Evolutionary conservation across 2,329 filamentous ascomycete species (phyloP), one percentile per base, ranked within the genome.

Genomic region (Furcasterigmium sp.): DNA sequence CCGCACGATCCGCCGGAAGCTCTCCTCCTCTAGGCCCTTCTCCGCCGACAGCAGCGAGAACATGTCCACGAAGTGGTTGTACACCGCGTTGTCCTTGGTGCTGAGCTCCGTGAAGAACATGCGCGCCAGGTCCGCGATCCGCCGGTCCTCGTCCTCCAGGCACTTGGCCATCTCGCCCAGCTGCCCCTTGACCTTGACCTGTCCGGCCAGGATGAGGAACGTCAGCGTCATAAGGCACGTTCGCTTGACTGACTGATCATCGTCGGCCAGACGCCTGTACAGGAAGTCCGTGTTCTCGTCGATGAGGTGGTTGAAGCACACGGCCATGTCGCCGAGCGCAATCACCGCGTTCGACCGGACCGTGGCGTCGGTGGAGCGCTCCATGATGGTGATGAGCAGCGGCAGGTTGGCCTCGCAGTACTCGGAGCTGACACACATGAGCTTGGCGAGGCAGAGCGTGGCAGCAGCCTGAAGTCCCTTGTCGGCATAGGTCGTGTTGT

Each of bases 11-110:
- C 87, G 78, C 61, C 80, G 83, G 66, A 98, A 84, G 19, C 85
- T 81, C 54, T 95, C 89, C 61, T 96, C 91, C 9, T 89, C 83
- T 52, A 98, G 72, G 23, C 74, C 79, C 42, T 79, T 78, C 54
- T 94, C 91, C 0, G 90, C 86, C 45, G 87, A 93, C 37, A 98
- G 73, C 51, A 97, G 69, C 58, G 87, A 91, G 65, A 98, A 98
- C 88, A 98, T 97, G 61, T 98, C 93, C 21, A 98, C 90, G 65
- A 98, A 98, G 68, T 98, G 91, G 62, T 98, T 98, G 65, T 98
- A 98, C 3, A 98, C 89, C 3, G 93, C 93, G 59, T 98, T 98
- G 62, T 98, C 93, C 71, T 98, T 98, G 53, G 90, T 95, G 48
- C 91, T 90, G 43, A 98, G 77, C 65, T 98, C 93, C 0, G 89